A percentile compares a stretch with the other conserved stretches of the same genome.
phyloP scores from a whole-genome alignment of 805 yeast genomes.

The Ogataea paradorogensis region DNA sequence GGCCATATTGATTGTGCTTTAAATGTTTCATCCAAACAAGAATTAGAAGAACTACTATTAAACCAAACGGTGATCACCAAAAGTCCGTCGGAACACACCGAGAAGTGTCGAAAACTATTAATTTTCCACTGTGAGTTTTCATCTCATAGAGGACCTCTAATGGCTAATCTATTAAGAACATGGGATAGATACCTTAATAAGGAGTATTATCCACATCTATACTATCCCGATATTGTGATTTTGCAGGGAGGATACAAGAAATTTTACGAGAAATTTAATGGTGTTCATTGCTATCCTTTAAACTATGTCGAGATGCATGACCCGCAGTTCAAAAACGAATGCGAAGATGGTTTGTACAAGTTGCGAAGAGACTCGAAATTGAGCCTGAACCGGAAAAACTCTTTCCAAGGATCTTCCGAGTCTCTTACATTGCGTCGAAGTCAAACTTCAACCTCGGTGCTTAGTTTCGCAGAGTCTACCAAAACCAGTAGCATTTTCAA shows the following conservation, averaged over 20 bases:
- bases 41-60: constrained; percentile 58
- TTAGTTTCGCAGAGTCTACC: constrained; percentile 25
- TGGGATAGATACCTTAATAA: constrained; percentile 75
- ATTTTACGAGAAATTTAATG: constrained; percentile 57
- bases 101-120: constrained; percentile 43
- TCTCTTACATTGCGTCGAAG: constrained; percentile 15
- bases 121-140: constrained; percentile 95
- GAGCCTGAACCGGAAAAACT: constrained; percentile 27
- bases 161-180: constrained; percentile 83
- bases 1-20: constrained; percentile 88
- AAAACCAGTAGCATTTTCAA: constrained; percentile 12
- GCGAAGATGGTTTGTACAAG: constrained; percentile 43
- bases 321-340: constrained; percentile 43
- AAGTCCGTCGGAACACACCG: constrained; percentile 26
- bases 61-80: constrained; percentile 17
- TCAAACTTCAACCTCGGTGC: constrained; percentile 19
- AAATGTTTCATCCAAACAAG: constrained; percentile 69
- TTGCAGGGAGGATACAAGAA: constrained; percentile 88
- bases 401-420: constrained; percentile 15
- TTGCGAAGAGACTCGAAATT: constrained; percentile 34
- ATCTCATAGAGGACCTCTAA: constrained; percentile 87
- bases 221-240: constrained; percentile 85
- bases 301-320: constrained; percentile 87
- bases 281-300: constrained; percentile 65
- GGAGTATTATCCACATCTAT: constrained; percentile 73